Evolutionary conservation across 768 basidiomycete species (phyloP).

Genomic region (Sporobolomyces roseus): DNA sequence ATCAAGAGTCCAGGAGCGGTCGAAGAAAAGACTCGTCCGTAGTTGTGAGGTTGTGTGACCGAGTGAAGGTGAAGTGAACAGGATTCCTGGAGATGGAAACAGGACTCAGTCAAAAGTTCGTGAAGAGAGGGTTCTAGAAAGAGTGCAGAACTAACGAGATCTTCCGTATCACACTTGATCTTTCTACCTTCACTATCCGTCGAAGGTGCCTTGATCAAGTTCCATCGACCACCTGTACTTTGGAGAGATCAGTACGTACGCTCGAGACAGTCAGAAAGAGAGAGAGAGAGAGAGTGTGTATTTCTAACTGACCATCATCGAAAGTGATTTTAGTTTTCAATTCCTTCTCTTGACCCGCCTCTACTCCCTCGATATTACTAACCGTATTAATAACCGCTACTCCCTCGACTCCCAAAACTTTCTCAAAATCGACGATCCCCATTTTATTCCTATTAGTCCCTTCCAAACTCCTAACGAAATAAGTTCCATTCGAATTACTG

Average conservation of each 20-base stretch:
- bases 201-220: conserved; percentile 60
- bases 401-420: conserved; percentile 72
- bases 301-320: conserved; percentile 67
- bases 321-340: conserved; percentile 79
- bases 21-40: conserved; percentile 88
- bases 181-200: conserved; percentile 61
- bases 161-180: conserved; percentile 61
- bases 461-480: conserved; percentile 82
- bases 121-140: too few species aligned
- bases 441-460: conserved; percentile 84
- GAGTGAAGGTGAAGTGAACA: conserved; percentile 92
- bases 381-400: conserved; percentile 88
- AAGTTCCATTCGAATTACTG: conserved; percentile 88
- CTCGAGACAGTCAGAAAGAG: conserved; percentile 29
- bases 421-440: conserved; percentile 93
- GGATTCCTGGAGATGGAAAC: conserved; percentile 46
- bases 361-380: conserved; percentile 75
- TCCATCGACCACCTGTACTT: conserved; percentile 68
- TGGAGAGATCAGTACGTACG: too few species aligned
- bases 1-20: conserved; percentile 91
- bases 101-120: too few species aligned
- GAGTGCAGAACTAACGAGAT: conserved; percentile 45
- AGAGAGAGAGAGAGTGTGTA: too few species aligned
- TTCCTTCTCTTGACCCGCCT: conserved; percentile 66
- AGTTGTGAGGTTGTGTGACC: conserved; percentile 86